phyloP scores from a whole-genome alignment of 768 basidiomycete genomes.

The Termitomyces sp. region DNA sequence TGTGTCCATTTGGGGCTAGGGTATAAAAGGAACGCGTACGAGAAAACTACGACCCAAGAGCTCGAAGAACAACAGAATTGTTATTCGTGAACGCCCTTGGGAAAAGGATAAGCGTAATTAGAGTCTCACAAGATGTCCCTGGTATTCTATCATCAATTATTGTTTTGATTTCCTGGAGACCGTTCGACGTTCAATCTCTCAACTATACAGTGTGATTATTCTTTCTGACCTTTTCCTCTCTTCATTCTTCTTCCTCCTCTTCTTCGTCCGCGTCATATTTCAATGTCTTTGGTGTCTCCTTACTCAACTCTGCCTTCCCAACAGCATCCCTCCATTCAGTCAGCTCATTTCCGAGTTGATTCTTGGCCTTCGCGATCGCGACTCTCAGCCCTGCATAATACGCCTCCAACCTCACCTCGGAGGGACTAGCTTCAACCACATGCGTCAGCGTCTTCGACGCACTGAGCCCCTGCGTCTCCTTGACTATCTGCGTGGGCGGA shows the following conservation, averaged over 20 bases:
- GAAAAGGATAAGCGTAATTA: conserved; percentile 54
- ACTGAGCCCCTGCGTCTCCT: conserved; percentile 16
- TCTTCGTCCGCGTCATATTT: conserved; percentile 45
- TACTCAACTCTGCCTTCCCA: conserved; percentile 59
- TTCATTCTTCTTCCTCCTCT: conserved; percentile 45
- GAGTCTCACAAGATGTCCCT: conserved; percentile 14
- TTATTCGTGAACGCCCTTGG: conserved; percentile 74
- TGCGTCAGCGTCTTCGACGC: conserved; percentile 22
- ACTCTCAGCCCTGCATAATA: conserved; percentile 53
- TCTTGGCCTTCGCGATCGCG: conserved; percentile 51
- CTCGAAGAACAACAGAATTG: conserved; percentile 30
- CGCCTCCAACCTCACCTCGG: conserved; percentile 23
- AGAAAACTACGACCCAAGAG: no score
- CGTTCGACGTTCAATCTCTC: neutral
- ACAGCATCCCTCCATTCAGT: conserved; percentile 77
- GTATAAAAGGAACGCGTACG: no score
- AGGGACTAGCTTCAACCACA: conserved; percentile 16
- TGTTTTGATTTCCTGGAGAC: conserved; percentile 3
- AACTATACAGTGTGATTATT: conserved; percentile 6
- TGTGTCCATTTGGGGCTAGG: no score
- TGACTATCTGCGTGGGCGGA: conserved; percentile 32
- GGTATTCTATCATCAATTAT: conserved; percentile 9
- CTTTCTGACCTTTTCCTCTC: conserved; percentile 9
- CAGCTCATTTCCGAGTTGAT: conserved; percentile 61
- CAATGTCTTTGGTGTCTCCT: conserved; percentile 47